Percentiles rank a stretch among this genome's conserved stretches.
These are phyloP conservation scores for Debaryomyces tyrocola DNA, from an alignment of 805 yeast genomes.

Conservation along the genomic window DNA sequence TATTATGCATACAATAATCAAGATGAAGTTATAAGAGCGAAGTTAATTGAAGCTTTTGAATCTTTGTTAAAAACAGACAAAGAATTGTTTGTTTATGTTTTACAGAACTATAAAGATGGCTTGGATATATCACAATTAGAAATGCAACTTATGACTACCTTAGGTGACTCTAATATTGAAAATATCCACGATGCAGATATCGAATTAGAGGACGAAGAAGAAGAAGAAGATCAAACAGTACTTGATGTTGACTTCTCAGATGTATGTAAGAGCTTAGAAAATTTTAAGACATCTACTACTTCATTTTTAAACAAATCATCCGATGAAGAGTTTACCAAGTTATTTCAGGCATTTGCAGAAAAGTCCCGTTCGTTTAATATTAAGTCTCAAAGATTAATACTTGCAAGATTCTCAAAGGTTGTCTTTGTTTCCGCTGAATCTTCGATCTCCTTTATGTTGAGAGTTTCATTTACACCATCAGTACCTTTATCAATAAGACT, in stretches of 20 bases:
- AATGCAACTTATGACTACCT: constrained; percentile 66
- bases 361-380: constrained; percentile 32
- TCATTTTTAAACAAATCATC: constrained; percentile 23
- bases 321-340: constrained; percentile 40
- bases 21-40: constrained; percentile 15
- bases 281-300: constrained; percentile 12
- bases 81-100: constrained; percentile 18
- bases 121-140: constrained; percentile 36
- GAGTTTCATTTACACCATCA: constrained; percentile 56
- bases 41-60: constrained; percentile 20
- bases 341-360: constrained; percentile 44
- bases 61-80: constrained; percentile 18
- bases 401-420: constrained; percentile 14
- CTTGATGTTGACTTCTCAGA: constrained; percentile 15
- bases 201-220: constrained; percentile 30
- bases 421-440: constrained; percentile 41
- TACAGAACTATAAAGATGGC: constrained; percentile 15
- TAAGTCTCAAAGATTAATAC: constrained; percentile 12
- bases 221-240: constrained; percentile 18
- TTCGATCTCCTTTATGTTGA: constrained; percentile 56
- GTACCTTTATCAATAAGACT: constrained; percentile 60
- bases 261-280: constrained; percentile 8
- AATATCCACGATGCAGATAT: constrained; percentile 29
- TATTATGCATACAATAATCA: constrained; percentile 8
- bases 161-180: constrained; percentile 26